A percentile compares a stretch with the other conserved stretches of the same genome.
Evolutionary conservation across 768 basidiomycete species (phyloP).

Genomic region (Tricholomella constricta): DNA sequence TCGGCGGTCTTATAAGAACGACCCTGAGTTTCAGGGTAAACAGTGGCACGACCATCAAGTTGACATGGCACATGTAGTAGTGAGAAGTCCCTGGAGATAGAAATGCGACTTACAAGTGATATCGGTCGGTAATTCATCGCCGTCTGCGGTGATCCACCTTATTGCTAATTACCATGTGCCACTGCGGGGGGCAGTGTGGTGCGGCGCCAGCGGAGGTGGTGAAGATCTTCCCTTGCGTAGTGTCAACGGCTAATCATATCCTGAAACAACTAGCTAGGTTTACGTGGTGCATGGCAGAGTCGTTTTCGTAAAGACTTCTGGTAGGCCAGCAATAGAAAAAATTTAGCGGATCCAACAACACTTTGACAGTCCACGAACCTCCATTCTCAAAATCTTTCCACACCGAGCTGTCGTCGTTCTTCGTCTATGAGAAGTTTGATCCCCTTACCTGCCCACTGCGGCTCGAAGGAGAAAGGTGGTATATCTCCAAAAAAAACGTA

Average conservation of each 20-base stretch:
- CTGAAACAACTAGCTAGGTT: neutral
- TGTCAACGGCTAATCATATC: too few relatives aligned
- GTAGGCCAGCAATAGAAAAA: too few relatives aligned
- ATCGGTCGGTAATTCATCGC: neutral
- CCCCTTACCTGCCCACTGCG: conserved; percentile 42
- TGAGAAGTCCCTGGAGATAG: neutral
- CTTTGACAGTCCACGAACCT: neutral
- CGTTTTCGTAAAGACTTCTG: too few relatives aligned
- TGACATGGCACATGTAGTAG: neutral
- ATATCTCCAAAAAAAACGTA: conserved; percentile 83
- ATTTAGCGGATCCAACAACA: too few relatives aligned
- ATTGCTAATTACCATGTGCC: too few relatives aligned
- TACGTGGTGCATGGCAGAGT: too few relatives aligned
- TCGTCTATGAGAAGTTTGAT: conserved; percentile 58
- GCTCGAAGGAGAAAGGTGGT: conserved; percentile 13
- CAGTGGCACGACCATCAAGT: neutral
- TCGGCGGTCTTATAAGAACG: too few relatives aligned
- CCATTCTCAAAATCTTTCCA: conserved; percentile 39
- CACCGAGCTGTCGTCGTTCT: conserved; percentile 46
- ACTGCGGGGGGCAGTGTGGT: neutral
- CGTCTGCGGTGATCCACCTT: neutral
- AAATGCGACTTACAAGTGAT: neutral
- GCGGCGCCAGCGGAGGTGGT: neutral
- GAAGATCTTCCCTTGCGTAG: neutral
- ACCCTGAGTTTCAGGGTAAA: conserved; percentile 20